Percentiles rank a stretch among this genome's conserved stretches.
Evolutionary conservation across 2,329 filamentous ascomycete species (phyloP).

Genomic region (Trichophyton rubrum): DNA sequence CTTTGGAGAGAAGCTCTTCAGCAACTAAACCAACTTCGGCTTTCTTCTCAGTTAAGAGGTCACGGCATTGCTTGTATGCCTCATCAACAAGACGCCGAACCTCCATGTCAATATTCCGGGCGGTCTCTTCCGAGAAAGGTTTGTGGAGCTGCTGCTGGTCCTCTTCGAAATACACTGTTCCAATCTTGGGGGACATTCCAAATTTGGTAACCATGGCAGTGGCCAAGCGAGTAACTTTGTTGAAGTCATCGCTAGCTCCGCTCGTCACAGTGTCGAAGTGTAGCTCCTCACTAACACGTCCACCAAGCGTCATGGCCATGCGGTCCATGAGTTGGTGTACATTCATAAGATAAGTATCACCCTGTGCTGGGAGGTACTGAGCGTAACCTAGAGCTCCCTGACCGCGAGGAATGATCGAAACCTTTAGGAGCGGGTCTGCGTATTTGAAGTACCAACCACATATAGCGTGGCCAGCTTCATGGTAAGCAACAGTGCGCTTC

Average conservation of each 20-base stretch:
- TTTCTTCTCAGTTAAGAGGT: conserved; percentile 75
- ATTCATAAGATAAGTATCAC: conserved; percentile 89
- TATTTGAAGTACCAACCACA: conserved; percentile 96
- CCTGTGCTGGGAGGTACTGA: conserved; percentile 78
- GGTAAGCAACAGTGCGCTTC: conserved; percentile 93
- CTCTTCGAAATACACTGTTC: conserved; percentile 79
- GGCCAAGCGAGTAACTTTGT: conserved; percentile 93
- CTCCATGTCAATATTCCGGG: conserved; percentile 80
- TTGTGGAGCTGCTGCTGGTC: conserved; percentile 76
- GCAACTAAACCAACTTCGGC: conserved; percentile 77
- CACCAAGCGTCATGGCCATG: conserved; percentile 98
- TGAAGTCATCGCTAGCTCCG: conserved; percentile 92
- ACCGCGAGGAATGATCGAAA: conserved; percentile 94
- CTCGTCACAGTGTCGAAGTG: conserved; percentile 96
- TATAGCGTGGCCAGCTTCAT: conserved; percentile 95
- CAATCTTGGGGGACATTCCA: conserved; percentile 93
- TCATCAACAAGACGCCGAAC: conserved; percentile 84
- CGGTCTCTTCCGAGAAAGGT: conserved; percentile 90
- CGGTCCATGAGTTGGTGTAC: conserved; percentile 94
- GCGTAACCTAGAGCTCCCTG: conserved; percentile 90
- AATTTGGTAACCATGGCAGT: conserved; percentile 98
- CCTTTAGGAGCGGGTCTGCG: conserved; percentile 94
- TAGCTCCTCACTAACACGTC: conserved; percentile 86
- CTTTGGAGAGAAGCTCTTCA: conserved; percentile 84
- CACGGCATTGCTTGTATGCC: conserved; percentile 81